phyloP scores from a whole-genome alignment of 2,329 filamentous ascomycete species.

The Alternaria solani region DNA sequence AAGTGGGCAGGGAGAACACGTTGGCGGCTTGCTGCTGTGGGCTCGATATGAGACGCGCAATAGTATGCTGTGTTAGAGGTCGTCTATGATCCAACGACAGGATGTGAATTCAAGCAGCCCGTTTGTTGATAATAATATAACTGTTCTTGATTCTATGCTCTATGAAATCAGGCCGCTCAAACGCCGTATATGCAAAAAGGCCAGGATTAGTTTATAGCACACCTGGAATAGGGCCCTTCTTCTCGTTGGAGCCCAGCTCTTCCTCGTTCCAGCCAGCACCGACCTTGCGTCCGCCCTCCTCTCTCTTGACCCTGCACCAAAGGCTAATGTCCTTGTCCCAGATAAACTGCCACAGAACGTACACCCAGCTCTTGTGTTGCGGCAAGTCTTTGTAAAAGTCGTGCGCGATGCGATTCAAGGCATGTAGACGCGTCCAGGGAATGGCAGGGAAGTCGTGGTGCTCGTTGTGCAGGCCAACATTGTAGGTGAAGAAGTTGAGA shows the following conservation, averaged over 20 bases:
- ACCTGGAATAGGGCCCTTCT: constrained; percentile 56
- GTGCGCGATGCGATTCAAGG: constrained; percentile 78
- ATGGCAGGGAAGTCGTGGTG: constrained; percentile 98
- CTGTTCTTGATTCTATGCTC: constrained; percentile 3
- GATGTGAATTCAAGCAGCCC: no score
- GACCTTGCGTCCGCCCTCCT: constrained; percentile 74
- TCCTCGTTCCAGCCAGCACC: constrained; percentile 58
- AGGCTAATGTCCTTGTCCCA: constrained; percentile 88
- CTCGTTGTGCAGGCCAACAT: constrained; percentile 97
- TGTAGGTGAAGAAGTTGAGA: constrained; percentile 92
- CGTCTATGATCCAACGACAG: not conserved
- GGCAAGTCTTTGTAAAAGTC: constrained; percentile 94
- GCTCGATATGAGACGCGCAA: not conserved
- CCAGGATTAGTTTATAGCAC: constrained; percentile 30
- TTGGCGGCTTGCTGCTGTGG: constrained; percentile 11
- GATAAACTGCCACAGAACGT: constrained; percentile 96
- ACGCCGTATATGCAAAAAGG: constrained; percentile 9
- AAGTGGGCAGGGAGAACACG: not conserved
- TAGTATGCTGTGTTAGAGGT: not conserved
- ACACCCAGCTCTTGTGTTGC: constrained; percentile 86
- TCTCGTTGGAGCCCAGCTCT: constrained; percentile 58
- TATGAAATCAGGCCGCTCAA: constrained; percentile 5
- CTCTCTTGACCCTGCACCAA: constrained; percentile 91
- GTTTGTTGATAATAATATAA: not conserved
- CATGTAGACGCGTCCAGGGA: constrained; percentile 87